Evolutionary conservation across 2,329 filamentous ascomycete genomes (phyloP).

Genomic region (Ceratocystis smalleyi): DNA sequence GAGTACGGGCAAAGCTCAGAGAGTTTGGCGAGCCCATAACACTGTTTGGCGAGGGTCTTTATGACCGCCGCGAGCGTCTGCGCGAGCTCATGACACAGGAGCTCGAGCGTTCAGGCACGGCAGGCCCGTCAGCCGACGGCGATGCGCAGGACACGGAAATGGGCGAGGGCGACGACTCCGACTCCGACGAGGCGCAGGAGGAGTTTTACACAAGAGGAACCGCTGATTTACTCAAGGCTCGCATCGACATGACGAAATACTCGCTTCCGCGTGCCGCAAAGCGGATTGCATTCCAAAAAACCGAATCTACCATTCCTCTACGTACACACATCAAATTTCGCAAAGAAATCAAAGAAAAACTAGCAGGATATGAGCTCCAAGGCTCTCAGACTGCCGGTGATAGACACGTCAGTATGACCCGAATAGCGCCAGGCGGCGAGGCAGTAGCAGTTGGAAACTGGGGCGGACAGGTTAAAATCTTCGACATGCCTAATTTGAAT

Average conservation of each 20-base stretch:
- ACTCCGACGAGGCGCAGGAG: conserved; percentile 58
- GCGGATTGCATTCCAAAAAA: conserved; percentile 60
- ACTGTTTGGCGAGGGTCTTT: conserved; percentile 78
- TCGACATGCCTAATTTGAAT: conserved; percentile 69
- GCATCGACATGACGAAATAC: conserved; percentile 65
- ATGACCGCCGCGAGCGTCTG: conserved; percentile 72
- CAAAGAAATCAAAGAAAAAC: conserved; percentile 69
- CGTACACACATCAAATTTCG: conserved; percentile 85
- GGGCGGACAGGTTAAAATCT: conserved; percentile 74
- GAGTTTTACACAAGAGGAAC: conserved; percentile 89
- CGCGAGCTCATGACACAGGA: conserved; percentile 65
- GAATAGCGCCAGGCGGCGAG: conserved; percentile 75
- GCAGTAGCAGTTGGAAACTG: conserved; percentile 82
- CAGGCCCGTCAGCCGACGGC: conserved; percentile 35
- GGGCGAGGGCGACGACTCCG: conserved; percentile 38
- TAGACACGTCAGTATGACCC: conserved; percentile 76
- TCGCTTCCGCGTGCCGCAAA: conserved; percentile 70
- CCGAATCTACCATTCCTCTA: conserved; percentile 68
- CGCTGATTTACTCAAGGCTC: conserved; percentile 55
- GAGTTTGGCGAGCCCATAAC: conserved; percentile 89
- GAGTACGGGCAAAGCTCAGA: conserved; percentile 65
- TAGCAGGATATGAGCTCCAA: conserved; percentile 76
- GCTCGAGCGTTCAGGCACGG: conserved; percentile 33
- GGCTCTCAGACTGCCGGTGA: conserved; percentile 88
- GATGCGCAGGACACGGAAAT: conserved; percentile 19